A percentile compares a stretch with the other conserved stretches of the same genome.
Evolutionary conservation across 306 rosid genomes (phyloP).

Genomic region (Notholithocarpus densiflorus): DNA sequence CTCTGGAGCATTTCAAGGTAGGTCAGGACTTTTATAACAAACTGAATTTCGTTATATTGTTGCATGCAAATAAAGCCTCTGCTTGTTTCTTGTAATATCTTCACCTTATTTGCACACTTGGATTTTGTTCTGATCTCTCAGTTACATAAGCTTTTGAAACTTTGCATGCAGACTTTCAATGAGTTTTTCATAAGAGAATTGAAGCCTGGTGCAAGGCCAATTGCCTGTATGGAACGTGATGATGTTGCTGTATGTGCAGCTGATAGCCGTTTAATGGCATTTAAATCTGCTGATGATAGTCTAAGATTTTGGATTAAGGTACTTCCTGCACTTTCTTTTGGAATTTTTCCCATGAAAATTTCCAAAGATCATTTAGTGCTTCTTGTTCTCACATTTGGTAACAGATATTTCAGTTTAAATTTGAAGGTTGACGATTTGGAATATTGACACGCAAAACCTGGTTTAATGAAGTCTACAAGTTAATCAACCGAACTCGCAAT

Average conservation of each 20-base stretch:
- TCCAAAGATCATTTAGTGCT: not conserved
- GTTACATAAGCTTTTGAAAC: not conserved
- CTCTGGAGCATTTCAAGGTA: constrained; percentile 83
- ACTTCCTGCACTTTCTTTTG: constrained; percentile 14
- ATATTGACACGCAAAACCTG: not conserved
- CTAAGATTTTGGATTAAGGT: constrained; percentile 97
- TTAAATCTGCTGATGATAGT: constrained; percentile 70
- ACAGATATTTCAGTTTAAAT: not conserved
- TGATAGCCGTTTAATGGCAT: constrained; percentile 90
- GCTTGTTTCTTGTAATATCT: not conserved
- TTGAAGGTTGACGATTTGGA: not conserved
- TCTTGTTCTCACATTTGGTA: not conserved
- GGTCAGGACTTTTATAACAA: constrained; percentile 7
- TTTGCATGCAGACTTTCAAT: constrained; percentile 76
- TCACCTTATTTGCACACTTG: not conserved
- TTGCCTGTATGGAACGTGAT: constrained; percentile 55
- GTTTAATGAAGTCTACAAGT: too few species aligned
- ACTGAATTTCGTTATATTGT: constrained; percentile 19
- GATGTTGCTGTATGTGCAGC: constrained; percentile 85
- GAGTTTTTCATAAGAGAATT: constrained; percentile 87
- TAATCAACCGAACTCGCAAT: too few species aligned
- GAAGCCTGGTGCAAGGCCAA: constrained; percentile 81
- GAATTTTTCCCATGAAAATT: not conserved
- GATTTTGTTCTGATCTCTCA: not conserved
- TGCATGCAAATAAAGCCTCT: constrained; percentile 12